phyloP scores from a whole-genome alignment of 192 early-diverging fungal genomes.

The Pilaira anomala region DNA sequence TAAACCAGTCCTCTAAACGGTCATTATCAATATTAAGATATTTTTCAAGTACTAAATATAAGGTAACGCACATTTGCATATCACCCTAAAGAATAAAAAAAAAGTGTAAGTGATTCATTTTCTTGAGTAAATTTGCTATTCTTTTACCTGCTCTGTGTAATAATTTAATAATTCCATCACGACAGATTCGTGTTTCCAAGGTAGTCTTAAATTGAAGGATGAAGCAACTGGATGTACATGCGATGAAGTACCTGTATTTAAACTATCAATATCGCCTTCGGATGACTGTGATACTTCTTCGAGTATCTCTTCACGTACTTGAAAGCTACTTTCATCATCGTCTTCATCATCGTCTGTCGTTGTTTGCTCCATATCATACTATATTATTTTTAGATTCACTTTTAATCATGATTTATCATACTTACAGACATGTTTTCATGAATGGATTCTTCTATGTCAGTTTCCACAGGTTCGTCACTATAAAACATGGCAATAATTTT shows the following conservation, averaged over 20 bases:
- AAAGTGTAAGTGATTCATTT: too few relatives aligned
- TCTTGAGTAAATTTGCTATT: too few relatives aligned
- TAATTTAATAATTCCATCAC: slow-evolving; percentile 60
- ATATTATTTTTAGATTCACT: too few relatives aligned
- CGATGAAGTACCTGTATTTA: neutral
- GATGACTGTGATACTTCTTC: neutral
- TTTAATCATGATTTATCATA: too few relatives aligned
- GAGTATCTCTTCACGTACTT: neutral
- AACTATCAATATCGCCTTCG: slow-evolving; percentile 3
- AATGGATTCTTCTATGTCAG: neutral
- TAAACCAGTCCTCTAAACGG: slow-evolving; percentile 64
- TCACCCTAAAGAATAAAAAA: slow-evolving; percentile 54
- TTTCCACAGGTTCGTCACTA: slow-evolving; percentile 18
- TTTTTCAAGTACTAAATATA: slow-evolving; percentile 56
- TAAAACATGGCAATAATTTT: slow-evolving; percentile 66
- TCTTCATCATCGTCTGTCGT: slow-evolving; percentile 4
- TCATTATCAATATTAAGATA: slow-evolving; percentile 41
- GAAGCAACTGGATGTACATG: neutral
- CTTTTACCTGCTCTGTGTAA: slow-evolving; percentile 72
- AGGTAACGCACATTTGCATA: slow-evolving; percentile 77
- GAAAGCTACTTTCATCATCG: neutral
- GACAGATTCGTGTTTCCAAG: slow-evolving; percentile 46
- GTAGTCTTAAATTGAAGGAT: slow-evolving; percentile 22
- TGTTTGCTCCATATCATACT: too few relatives aligned
- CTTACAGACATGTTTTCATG: too few relatives aligned